Base-by-base conservation (phyloP, 208 protist species). In the Acanthamoeba healyi region DNA sequence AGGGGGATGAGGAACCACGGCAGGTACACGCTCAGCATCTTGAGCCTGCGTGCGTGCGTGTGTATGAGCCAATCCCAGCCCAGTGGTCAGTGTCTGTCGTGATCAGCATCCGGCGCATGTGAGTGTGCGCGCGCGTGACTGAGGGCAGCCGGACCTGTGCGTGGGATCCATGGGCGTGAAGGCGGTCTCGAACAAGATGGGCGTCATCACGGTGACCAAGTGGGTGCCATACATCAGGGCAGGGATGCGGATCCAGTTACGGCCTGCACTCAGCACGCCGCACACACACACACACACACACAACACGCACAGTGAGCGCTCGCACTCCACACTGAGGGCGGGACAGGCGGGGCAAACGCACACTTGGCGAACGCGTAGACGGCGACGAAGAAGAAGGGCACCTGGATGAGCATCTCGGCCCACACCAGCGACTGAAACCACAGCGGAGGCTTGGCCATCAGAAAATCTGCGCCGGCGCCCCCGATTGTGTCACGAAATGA, bases 361-460 rank as follows among this genome's bases (percentile, higher is more conserved):
- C 92, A 58, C 61, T 90, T 95, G 42, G 49, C 34, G 38, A 94
- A 84, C n/a, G 70, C 94, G 65, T 94, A 92, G 56, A 94, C 51
- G 79, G 94, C 94, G n/a, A 92, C 58, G n/a, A 95, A 94, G 94
- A 94, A 95, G 86, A 95, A 95, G 14, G 94, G 94, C 91, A 95
- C 46, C 65, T 95, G 94, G 51, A 95, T 44, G n/a, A 94, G 36
- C 63, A 94, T 67, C 86, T 95, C 94, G 40, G 42, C 74, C 38
- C 42, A 51, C 29, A 95, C 42, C 34, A 95, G 63, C 29, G 88
- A 94, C 54, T 94, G 49, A 42, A 95, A 95, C 92, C 91, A 95
- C 32, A 44, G 34, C 36, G 94, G 94, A 26, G 91, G 92, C 29
- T 61, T 86, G 6, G 61, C 63, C 77, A 95, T 93, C 42, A 95